Conservation (phyloP, 345 rosid genomes). For the Brassica nigra region DNA sequence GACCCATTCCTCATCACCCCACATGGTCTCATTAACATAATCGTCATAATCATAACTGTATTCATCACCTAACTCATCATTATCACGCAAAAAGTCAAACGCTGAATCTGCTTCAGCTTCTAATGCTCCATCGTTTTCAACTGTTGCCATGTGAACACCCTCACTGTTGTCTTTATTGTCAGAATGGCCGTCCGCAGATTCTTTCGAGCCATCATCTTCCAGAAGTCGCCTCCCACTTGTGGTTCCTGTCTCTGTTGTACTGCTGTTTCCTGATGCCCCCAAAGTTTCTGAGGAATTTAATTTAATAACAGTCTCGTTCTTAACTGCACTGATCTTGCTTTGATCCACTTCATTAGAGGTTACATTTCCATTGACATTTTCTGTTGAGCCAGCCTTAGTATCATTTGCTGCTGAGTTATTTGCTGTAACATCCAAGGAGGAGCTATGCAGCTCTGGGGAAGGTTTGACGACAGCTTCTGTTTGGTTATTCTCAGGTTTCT, state of each 20-base stretch:
- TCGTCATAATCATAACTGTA: constrained; percentile 91
- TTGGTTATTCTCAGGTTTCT: constrained; percentile 45
- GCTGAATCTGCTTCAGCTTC: constrained; percentile 93
- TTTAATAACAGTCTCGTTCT: constrained; percentile 44
- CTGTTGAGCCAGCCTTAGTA: constrained; percentile 27
- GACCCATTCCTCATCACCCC: constrained; percentile 98
- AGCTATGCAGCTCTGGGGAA: constrained; percentile 42
- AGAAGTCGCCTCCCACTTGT: constrained; percentile 75
- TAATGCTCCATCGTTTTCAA: constrained; percentile 74
- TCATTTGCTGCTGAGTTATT: constrained; percentile 29
- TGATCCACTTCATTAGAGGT: constrained; percentile 39
- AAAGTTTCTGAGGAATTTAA: constrained; percentile 45
- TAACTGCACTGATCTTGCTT: constrained; percentile 32
- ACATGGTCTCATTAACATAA: constrained; percentile 78
- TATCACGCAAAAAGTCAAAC: constrained; percentile 87
- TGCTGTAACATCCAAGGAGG: constrained; percentile 40
- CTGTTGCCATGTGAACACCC: constrained; percentile 61
- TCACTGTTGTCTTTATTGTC: constrained; percentile 49
- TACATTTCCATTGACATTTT: constrained; percentile 23
- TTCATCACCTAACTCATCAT: constrained; percentile 88
- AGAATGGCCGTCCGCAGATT: constrained; percentile 44
- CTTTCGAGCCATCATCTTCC: constrained; percentile 52
- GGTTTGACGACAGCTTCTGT: constrained; percentile 44
- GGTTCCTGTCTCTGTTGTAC: constrained; percentile 46
- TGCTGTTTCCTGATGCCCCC: constrained; percentile 43